Base-by-base conservation (phyloP, 345 rosid species). In the Boechera stricta region DNA sequence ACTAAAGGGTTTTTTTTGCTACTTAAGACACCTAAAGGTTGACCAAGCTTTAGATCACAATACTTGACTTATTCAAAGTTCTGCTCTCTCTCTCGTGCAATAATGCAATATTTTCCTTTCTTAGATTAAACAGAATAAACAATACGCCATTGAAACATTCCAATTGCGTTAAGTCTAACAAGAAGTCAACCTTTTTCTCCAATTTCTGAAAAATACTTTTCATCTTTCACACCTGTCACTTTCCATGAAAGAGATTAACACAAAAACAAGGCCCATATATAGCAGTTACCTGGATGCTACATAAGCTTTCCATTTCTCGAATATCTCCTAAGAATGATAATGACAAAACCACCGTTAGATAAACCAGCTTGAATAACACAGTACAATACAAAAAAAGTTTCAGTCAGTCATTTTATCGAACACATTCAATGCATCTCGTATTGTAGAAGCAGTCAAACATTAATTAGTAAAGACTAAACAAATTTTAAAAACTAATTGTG, bases 361-460 rank as follows among this genome's bases (percentile, higher is more conserved):
- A 12, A 74, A 13, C 18, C 11, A 66, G 56, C 64, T 64, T 41
- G 35, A 49, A 61, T 26, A 72, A 36, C 2, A 29, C 21, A 5
- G 28, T 53, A 54, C 49, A 38, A 21, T 21, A 21, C 24, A 21
- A 21, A 21, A 2, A 28, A 21, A 32, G 49, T 26, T 41, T 67
- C 13, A 33, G 44, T 70, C 66, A 70, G 71, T 54, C 71, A 77
- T 54, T 77, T 77, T 60, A 35, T 77, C 80, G 75, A 77, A 70
- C 71, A 70, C 1, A 11, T 62, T 11, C 66, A 55, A 59, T 36
- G 80, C 71, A 26, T 24, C 2, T 57, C 12, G 9, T 10, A 8
- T 26, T 12, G 7, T 5, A 60, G 47, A 39, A 52, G 21, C 47
- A 47, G 69, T 76, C 79, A 76, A 49, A 10, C 41, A 4, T 16